Evolutionary conservation across 1,284 basidiomycete genomes (phyloP), one percentile per base, ranked within the genome.

Genomic region (Tetrapyrgos nigripes): DNA sequence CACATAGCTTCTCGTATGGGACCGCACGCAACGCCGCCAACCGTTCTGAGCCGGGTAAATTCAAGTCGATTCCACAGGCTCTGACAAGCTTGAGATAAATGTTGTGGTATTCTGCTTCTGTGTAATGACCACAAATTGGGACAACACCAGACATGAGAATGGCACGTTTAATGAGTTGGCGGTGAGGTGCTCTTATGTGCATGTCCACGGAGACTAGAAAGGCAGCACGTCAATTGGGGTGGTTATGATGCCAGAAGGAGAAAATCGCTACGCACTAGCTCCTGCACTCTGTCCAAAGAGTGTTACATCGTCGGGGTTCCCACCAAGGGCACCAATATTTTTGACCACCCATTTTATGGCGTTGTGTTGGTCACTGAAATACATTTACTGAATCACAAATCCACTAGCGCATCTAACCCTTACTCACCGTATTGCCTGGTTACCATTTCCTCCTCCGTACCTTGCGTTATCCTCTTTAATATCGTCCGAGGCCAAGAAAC

Each of bases 261-360:
- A 14, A 8, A 10, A 27, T 14, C 3, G 11, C 24, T 21, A 50
- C 48, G 27, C 31, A 50, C 48, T 26, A 29, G 48, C 48, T 29
- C 48, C 48, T 9, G 48, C 48, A 29, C 48, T 50, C 48, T 50
- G 48, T 50, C 48, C 48, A 50, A 50, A 50, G 27, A 50, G 27
- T 17, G 48, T 50, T 5, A 50, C 29, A 21, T 50, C 31, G 6
- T 50, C 48, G 6, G 48, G 48, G 27, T 50, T 31, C 13, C 48
- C 48, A 50, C 48, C 48, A 14, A 50, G 31, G 29, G 24, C 48
- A 13, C n/a, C 10, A n/a, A 50, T 50, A 26, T 50, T 27, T 31
- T 50, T 50, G 27, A 50, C 48, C 3, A 50, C 48, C 48, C 48
- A 50, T 31, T 50, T 50, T 6, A 50, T 27, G n/a, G 48, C 48